Conservation (phyloP, 768 basidiomycete genomes). For the Tephrocybe sp. region DNA sequence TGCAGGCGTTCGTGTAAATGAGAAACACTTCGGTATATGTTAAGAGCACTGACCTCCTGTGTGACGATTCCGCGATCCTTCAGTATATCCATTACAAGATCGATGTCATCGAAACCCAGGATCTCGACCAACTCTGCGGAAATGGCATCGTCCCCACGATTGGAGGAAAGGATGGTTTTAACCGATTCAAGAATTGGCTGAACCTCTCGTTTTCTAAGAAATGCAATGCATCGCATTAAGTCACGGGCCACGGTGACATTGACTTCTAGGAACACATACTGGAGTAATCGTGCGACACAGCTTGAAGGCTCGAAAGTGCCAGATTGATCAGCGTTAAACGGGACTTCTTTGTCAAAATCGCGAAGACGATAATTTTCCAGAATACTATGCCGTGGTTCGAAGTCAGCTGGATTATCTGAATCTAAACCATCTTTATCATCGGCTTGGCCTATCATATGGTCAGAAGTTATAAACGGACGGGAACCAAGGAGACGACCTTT, state of each 20-base stretch:
- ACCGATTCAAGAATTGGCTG: constrained; percentile 30
- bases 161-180: constrained; percentile 42
- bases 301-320: not conserved
- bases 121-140: constrained; percentile 77
- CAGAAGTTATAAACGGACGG: not conserved
- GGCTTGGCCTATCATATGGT: constrained; percentile 8
- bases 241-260: not conserved
- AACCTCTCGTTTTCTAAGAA: constrained; percentile 25
- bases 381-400: constrained; percentile 28
- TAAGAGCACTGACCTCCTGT: constrained; percentile 41
- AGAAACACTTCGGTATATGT: not conserved
- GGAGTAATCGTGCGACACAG: constrained; percentile 20
- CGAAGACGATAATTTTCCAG: constrained; percentile 27
- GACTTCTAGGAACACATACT: constrained; percentile 23
- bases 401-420: constrained; percentile 6
- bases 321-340: not conserved
- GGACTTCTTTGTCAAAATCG: not conserved
- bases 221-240: not conserved
- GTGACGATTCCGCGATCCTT: constrained; percentile 47
- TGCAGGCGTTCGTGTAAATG: not conserved
- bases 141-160: constrained; percentile 63
- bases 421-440: constrained; percentile 5
- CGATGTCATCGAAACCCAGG: constrained; percentile 82
- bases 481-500: too few relatives aligned
- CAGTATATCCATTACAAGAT: constrained; percentile 71